A percentile compares a stretch with the other conserved stretches of the same genome.
phyloP scores from a whole-genome alignment of 805 yeast species.

The Lachancea cidri region DNA sequence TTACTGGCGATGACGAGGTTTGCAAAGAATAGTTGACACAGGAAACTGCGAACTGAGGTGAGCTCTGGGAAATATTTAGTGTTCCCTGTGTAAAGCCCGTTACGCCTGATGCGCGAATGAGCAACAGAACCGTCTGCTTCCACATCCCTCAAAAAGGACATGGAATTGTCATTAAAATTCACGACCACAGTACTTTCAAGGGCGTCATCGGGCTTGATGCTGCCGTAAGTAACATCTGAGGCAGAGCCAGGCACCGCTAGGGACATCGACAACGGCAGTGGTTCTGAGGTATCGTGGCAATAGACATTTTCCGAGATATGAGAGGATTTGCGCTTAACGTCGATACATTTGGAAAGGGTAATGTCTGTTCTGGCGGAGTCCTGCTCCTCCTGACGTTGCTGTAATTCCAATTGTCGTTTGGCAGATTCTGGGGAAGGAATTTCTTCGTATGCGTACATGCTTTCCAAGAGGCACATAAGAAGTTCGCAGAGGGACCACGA shows the following conservation, averaged over 20 bases:
- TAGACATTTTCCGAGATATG: constrained; percentile 30
- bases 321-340: constrained; percentile 33
- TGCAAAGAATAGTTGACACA: constrained; percentile 11
- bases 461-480: constrained; percentile 22
- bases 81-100: neutral
- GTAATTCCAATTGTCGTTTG: constrained; percentile 2
- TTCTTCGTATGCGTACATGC: constrained; percentile 26
- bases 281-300: neutral
- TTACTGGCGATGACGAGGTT: constrained; percentile 16
- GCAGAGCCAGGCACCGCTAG: neutral
- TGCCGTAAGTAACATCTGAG: neutral
- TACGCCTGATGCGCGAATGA: neutral
- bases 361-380: constrained; percentile 27
- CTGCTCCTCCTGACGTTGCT: constrained; percentile 11
- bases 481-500: constrained; percentile 35
- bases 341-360: constrained; percentile 36
- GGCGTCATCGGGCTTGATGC: neutral
- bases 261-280: neutral
- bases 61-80: constrained; percentile 12
- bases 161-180: constrained; percentile 13
- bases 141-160: constrained; percentile 10
- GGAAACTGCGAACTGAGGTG: constrained; percentile 8
- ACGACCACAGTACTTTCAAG: constrained; percentile 9
- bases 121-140: constrained; percentile 5
- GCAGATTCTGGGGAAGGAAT: constrained; percentile 10